phyloP scores from a whole-genome alignment of 2,329 filamentous ascomycete genomes.

The Scytalidium lignicola region DNA sequence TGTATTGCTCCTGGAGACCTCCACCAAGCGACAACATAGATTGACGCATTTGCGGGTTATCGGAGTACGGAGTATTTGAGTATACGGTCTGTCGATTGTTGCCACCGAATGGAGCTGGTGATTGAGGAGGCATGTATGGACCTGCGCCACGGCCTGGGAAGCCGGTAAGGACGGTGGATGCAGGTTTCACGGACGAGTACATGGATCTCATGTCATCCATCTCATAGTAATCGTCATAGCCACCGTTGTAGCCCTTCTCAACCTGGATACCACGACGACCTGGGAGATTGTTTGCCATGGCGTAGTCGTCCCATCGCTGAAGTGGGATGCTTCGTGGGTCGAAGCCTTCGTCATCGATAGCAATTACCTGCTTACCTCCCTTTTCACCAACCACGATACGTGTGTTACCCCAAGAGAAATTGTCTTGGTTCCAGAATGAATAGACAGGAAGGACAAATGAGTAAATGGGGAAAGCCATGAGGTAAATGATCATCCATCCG shows the following conservation, averaged over 20 bases:
- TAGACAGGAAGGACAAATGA: slow-evolving; percentile 88
- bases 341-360: slow-evolving; percentile 78
- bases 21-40: slow-evolving; percentile 62
- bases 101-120: slow-evolving; percentile 65
- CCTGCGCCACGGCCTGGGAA: slow-evolving; percentile 57
- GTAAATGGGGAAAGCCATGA: slow-evolving; percentile 92
- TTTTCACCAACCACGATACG: slow-evolving; percentile 95
- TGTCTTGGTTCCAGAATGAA: slow-evolving; percentile 99
- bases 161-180: slow-evolving; percentile 81
- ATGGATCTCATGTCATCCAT: slow-evolving; percentile 98
- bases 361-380: slow-evolving; percentile 84
- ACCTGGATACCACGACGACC: slow-evolving; percentile 72
- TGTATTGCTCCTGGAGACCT: slow-evolving; percentile 40
- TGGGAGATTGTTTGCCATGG: slow-evolving; percentile 76
- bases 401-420: slow-evolving; percentile 98
- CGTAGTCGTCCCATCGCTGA: slow-evolving; percentile 97
- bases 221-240: slow-evolving; percentile 77
- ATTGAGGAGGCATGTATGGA: slow-evolving; percentile 74
- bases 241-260: slow-evolving; percentile 60
- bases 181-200: slow-evolving; percentile 85
- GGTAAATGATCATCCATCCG: slow-evolving; percentile 99
- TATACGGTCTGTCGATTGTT: slow-evolving; percentile 32
- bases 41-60: slow-evolving; percentile 57
- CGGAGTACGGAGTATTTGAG: slow-evolving; percentile 41
- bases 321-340: slow-evolving; percentile 90